Percentiles rank a stretch among this genome's conserved stretches.
phyloP scores from a whole-genome alignment of 805 yeast genomes.

The Metschnikowia koreensis region DNA sequence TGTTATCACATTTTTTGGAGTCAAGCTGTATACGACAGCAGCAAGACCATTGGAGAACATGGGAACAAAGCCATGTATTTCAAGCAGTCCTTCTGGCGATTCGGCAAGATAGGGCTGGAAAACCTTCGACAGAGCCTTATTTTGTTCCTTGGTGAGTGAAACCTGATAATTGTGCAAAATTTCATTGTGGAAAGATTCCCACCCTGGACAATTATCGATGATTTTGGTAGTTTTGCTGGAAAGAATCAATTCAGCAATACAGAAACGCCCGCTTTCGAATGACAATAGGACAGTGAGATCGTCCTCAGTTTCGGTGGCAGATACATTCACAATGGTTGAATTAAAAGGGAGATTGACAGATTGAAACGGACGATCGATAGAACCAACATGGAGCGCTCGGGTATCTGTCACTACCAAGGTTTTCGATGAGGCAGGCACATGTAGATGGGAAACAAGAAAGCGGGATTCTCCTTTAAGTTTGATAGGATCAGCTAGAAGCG shows the following conservation, averaged over 20 bases:
- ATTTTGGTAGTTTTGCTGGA: background rate
- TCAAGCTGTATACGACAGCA: slow-evolving; percentile 12
- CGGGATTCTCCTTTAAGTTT: slow-evolving; percentile 11
- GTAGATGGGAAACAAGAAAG: slow-evolving; percentile 15
- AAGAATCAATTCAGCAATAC: slow-evolving; percentile 2
- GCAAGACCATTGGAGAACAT: slow-evolving; percentile 6
- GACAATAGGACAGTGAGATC: background rate
- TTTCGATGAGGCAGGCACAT: background rate
- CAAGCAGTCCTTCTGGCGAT: slow-evolving; percentile 27
- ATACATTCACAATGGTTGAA: slow-evolving; percentile 8
- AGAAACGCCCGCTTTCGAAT: slow-evolving; percentile 14
- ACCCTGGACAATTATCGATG: slow-evolving; percentile 1
- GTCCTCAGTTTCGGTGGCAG: background rate
- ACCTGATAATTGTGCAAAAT: slow-evolving; percentile 19
- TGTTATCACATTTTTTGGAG: slow-evolving; percentile 16
- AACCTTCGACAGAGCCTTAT: slow-evolving; percentile 13
- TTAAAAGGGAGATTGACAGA: slow-evolving; percentile 9
- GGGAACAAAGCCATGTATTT: slow-evolving; percentile 9
- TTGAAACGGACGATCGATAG: background rate
- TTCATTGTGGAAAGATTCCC: slow-evolving; percentile 20
- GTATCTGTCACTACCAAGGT: slow-evolving; percentile 13
- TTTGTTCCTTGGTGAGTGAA: slow-evolving; percentile 12
- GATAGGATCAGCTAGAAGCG: background rate
- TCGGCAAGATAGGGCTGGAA: slow-evolving; percentile 22
- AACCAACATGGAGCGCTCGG: slow-evolving; percentile 1